Percentiles rank a stretch among this genome's conserved stretches.
These are phyloP conservation scores for Laburnicola sp. DNA, from an alignment of 2,329 filamentous ascomycete genomes.

Conservation along the genomic window DNA sequence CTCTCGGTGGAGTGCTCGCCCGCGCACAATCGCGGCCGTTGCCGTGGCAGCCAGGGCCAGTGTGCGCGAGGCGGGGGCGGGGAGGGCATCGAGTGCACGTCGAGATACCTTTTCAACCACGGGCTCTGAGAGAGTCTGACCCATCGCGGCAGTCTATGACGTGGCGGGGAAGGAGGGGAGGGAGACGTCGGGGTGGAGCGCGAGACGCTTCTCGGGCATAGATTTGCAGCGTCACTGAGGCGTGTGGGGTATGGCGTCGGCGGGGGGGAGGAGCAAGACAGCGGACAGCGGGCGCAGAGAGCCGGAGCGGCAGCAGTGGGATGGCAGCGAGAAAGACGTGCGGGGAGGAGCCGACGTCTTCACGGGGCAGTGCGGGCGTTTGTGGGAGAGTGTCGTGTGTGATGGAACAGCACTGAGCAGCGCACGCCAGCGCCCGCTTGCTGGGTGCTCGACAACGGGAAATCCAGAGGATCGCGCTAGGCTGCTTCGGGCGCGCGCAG, in stretches of 20 bases:
- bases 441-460: too few species aligned
- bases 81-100: constrained; percentile 42
- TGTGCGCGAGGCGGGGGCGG: constrained; percentile 36
- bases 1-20: not conserved
- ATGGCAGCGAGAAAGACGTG: too few species aligned
- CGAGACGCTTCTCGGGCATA: constrained; percentile 33
- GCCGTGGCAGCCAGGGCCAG: constrained; percentile 17
- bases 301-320: not conserved
- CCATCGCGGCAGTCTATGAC: constrained; percentile 64
- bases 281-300: constrained; percentile 2
- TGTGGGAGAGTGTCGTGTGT: constrained; percentile 13
- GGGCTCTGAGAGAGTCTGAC: constrained; percentile 98
- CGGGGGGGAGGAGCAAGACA: constrained; percentile 1
- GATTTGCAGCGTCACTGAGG: constrained; percentile 35
- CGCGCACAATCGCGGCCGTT: constrained; percentile 10
- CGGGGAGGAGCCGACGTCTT: not conserved
- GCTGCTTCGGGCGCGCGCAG: constrained; percentile 2
- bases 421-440: not conserved
- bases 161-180: constrained; percentile 27
- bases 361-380: not conserved
- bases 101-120: constrained; percentile 99
- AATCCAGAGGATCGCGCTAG: constrained; percentile 3
- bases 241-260: constrained; percentile 31
- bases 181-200: constrained; percentile 26
- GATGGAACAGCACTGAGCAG: not conserved